A percentile compares a stretch with the other conserved stretches of the same genome.
phyloP scores from a whole-genome alignment of 768 basidiomycete species.

The Multifurca ochricompacta region DNA sequence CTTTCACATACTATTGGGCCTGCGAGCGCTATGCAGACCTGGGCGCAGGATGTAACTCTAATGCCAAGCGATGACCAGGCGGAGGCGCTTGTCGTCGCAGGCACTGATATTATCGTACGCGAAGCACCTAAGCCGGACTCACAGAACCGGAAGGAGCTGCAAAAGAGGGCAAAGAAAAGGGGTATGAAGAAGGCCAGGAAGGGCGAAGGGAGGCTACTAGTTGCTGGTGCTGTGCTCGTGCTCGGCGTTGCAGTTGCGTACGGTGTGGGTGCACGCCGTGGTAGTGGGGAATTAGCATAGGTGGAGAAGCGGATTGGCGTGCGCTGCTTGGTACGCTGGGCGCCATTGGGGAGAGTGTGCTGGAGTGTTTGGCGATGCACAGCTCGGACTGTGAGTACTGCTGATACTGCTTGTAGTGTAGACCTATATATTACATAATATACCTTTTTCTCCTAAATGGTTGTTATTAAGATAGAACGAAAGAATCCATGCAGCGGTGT shows the following conservation, averaged over 20 bases:
- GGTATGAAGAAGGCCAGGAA: not conserved
- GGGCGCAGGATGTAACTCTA: constrained; percentile 43
- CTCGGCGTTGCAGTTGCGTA: constrained; percentile 67
- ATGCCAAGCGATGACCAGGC: constrained; percentile 48
- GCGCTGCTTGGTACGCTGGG: constrained; percentile 4
- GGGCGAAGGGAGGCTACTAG: constrained; percentile 30
- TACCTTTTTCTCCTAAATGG: too few species aligned
- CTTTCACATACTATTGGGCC: constrained; percentile 66
- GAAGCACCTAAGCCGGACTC: constrained; percentile 30
- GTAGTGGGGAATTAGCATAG: constrained; percentile 1
- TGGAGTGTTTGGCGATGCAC: constrained; percentile 1
- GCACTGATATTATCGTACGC: constrained; percentile 51
- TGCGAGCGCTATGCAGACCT: constrained; percentile 68
- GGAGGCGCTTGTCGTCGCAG: constrained; percentile 49
- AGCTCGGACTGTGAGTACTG: constrained; percentile 3
- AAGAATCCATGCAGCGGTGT: too few species aligned
- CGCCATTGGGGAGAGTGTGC: constrained; percentile 11
- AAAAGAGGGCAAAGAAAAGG: constrained; percentile 20
- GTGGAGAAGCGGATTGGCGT: not conserved
- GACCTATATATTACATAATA: too few species aligned
- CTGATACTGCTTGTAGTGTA: too few species aligned
- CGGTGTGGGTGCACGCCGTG: constrained; percentile 10
- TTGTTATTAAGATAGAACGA: too few species aligned
- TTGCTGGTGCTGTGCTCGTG: constrained; percentile 61
- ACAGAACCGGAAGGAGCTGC: constrained; percentile 15